Evolutionary conservation across 441 rosid species (phyloP), one percentile per base, ranked within the genome.

Genomic region (Gossypium schwendimanii): DNA sequence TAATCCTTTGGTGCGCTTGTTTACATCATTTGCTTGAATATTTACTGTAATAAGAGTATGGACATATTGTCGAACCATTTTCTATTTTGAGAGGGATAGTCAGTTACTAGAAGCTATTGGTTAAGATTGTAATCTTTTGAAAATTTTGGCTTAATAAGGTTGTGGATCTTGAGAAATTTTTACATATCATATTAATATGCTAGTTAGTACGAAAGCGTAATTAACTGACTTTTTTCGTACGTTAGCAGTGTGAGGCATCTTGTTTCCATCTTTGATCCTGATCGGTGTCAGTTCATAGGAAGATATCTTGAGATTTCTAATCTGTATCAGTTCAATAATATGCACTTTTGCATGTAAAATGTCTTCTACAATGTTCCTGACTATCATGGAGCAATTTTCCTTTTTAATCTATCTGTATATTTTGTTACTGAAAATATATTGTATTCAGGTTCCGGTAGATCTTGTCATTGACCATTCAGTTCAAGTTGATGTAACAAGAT

Each of bases 391-490:
- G 8, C 26, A 66, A 7, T 67, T 26, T 67, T 67, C 59, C 10
- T 24, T 20, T 70, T 33, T 73, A 58, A 52, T 59, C 4, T 44
- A 39, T 72, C 70, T 57, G 69, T 52, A 15, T 72, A 31, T 33
- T 47, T 21, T 50, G 0, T 21, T 68, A 12, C 23, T 59, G 64
- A 69, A 39, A 54, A 18, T 66, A 23, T 66, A 45, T 66, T 73
- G 60, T 17, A 33, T 80, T 71, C 88, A 93, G 98, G 97, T 96
- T 83, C 99, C 99, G 18, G 98, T 93, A n/a, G 98, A 93, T 86
- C 96, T 96, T 24, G 98, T 96, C 57, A 86, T 95, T 81, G 99
- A 95, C 72, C 99, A 95, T 83, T 95, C 99, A 0, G 97, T 95
- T 77, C 99, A 95, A 84, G 99, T 96, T 78, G 99, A 96, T 78